phyloP scores from a whole-genome alignment of 257 asterid species.

The Nicotiana otophora region DNA sequence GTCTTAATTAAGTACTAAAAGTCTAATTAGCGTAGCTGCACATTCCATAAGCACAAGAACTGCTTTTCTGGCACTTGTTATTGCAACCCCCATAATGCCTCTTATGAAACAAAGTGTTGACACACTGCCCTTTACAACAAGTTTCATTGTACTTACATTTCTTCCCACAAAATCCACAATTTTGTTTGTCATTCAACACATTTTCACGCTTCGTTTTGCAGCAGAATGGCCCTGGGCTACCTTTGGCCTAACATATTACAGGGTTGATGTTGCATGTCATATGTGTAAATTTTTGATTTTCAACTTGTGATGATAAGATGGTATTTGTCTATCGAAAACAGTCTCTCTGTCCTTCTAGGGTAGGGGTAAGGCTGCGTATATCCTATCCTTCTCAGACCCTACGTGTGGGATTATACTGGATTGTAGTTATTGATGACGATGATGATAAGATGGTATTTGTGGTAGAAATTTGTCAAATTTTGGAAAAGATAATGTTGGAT shows the following conservation, averaged over 20 bases:
- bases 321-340: neutral
- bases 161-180: constrained; percentile 62
- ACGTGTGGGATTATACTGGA: too few species aligned
- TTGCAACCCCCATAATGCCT: constrained; percentile 61
- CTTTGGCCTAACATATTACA: constrained; percentile 32
- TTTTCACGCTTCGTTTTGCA: constrained; percentile 54
- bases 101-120: constrained; percentile 31
- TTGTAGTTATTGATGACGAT: too few species aligned
- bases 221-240: constrained; percentile 56
- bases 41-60: constrained; percentile 45
- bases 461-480: constrained; percentile 35
- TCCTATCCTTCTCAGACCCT: too few species aligned
- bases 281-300: neutral
- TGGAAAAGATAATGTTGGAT: constrained; percentile 19
- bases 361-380: too few species aligned
- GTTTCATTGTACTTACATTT: constrained; percentile 44
- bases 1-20: too few species aligned
- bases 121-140: constrained; percentile 63
- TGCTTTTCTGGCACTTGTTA: constrained; percentile 38
- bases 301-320: neutral
- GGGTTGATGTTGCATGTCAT: constrained; percentile 49
- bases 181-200: constrained; percentile 25
- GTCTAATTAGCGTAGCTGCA: constrained; percentile 48
- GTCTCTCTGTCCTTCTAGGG: too few species aligned
- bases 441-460: constrained; percentile 4